Percentiles rank a stretch among this genome's conserved stretches.
Conservation (phyloP, 805 yeast species). For the Wickerhamomyces canadensis region DNA sequence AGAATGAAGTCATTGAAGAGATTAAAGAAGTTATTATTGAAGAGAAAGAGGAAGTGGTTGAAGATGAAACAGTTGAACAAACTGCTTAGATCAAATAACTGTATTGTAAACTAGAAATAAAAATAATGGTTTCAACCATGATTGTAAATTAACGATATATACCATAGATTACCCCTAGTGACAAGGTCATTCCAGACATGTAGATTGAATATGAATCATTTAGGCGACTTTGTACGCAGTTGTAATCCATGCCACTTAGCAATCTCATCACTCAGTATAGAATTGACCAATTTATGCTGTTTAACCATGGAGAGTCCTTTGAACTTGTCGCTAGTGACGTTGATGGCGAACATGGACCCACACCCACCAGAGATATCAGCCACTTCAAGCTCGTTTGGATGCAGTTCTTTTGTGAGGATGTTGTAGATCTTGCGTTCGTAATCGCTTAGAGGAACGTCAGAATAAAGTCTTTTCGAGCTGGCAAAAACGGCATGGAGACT, state of each 20-base stretch:
- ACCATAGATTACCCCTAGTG: too few relatives aligned
- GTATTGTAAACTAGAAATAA: too few relatives aligned
- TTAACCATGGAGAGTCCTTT: slow-evolving; percentile 80
- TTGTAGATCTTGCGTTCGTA: slow-evolving; percentile 61
- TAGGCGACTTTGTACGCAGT: slow-evolving; percentile 61
- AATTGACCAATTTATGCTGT: slow-evolving; percentile 89
- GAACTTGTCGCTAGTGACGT: slow-evolving; percentile 65
- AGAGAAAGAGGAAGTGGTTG: slow-evolving; percentile 23
- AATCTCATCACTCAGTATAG: slow-evolving; percentile 76
- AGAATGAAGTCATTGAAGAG: slow-evolving; percentile 76
- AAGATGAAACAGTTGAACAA: neutral
- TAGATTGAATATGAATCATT: slow-evolving; percentile 2
- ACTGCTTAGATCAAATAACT: neutral
- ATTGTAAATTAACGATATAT: too few relatives aligned
- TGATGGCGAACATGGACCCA: slow-evolving; percentile 95
- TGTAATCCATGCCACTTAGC: slow-evolving; percentile 94
- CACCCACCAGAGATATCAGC: slow-evolving; percentile 92
- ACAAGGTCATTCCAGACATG: too few relatives aligned
- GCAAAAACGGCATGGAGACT: neutral
- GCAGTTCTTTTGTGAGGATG: slow-evolving; percentile 47
- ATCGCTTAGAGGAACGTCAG: slow-evolving; percentile 20
- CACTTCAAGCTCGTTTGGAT: slow-evolving; percentile 62
- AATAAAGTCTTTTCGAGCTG: neutral
- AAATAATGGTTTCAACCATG: too few relatives aligned
- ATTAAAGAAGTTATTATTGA: slow-evolving; percentile 66